These are phyloP conservation scores for Inga leiocalycina DNA, from an alignment of 306 rosid species.

Conservation along the genomic window DNA sequence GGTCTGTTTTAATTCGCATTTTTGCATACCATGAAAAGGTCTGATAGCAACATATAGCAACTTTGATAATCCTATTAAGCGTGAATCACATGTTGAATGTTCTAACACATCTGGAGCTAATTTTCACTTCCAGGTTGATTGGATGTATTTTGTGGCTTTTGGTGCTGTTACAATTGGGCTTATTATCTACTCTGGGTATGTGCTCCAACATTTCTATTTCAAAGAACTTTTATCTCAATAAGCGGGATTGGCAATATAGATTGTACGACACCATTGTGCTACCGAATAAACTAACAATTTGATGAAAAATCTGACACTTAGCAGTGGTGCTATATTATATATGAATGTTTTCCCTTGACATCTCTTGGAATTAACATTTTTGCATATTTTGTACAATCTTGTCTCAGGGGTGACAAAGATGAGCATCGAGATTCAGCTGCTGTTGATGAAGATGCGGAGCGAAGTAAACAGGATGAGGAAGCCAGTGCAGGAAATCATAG, in stretches of 20 bases:
- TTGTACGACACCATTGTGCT: neutral
- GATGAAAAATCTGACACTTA: neutral
- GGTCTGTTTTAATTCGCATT: conserved; percentile 90
- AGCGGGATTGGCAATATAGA: neutral
- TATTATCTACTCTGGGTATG: conserved; percentile 85
- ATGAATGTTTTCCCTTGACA: neutral
- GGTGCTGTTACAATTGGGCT: conserved; percentile 74
- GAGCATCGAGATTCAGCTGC: conserved; percentile 44
- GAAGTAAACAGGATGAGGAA: conserved; percentile 56
- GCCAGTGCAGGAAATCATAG: conserved; percentile 38
- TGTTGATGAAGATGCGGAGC: conserved; percentile 50
- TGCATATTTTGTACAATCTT: conserved; percentile 11
- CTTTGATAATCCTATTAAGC: neutral
- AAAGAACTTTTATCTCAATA: neutral
- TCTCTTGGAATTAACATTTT: conserved; percentile 17
- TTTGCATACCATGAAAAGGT: conserved; percentile 92
- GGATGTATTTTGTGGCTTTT: conserved; percentile 92
- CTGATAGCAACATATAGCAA: conserved; percentile 10
- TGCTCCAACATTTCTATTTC: conserved; percentile 21
- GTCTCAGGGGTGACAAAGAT: conserved; percentile 68
- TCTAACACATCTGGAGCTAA: conserved; percentile 36
- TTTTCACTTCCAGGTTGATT: conserved; percentile 78
- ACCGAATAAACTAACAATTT: neutral
- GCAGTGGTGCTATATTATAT: neutral
- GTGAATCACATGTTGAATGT: conserved; percentile 3